Evolutionary conservation across 371 early-diverging fungal species (phyloP), one percentile per base, ranked within the genome.

Genomic region (Mycotypha africana): DNA sequence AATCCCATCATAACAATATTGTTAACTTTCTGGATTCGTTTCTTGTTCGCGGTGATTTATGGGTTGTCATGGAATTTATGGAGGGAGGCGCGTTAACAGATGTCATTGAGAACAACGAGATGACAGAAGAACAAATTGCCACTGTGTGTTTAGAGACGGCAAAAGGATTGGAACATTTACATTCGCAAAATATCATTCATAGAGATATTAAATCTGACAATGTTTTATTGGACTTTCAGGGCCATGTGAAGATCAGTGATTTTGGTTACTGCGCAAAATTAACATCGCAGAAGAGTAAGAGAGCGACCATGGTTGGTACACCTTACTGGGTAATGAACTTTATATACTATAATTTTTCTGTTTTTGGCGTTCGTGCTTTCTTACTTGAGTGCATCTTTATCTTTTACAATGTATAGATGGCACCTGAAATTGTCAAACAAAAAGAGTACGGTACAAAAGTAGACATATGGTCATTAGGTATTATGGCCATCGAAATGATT

Each of bases 51-150:
- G 74, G 74, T 39, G 94, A 96, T 35, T 69, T 97, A 48, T 96
- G 97, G 97, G 94, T 97, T 10, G 86, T 97, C 22, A 93, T 97
- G 94, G 97, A 97, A 73, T 93, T 84, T 67, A 97, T 97, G 98
- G 95, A 95, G 64, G 96, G 95, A 23, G 98, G 98, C 23, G 82
- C 95, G 3, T 70, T 97, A 56, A 97, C 95, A 16, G 97, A 97
- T 59, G 85, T 96, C 14, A 93, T 97, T 61, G 95, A 95, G 47
- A 82, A 86, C 67, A 91, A 89, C 62, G 81, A 80, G 32, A 73
- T 97, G 76, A 76, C 76, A 17, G 98, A 97, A 74, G 62, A 70
- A 21, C 93, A 96, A 62, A 97, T 96, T 45, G 88, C 95, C 3
- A 82, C 89, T 36, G 84, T 97, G 34, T 87, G 91, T 40, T 73